Evolutionary conservation across 305 asterid genomes (phyloP).

Genomic region (Fraxinus sp.): DNA sequence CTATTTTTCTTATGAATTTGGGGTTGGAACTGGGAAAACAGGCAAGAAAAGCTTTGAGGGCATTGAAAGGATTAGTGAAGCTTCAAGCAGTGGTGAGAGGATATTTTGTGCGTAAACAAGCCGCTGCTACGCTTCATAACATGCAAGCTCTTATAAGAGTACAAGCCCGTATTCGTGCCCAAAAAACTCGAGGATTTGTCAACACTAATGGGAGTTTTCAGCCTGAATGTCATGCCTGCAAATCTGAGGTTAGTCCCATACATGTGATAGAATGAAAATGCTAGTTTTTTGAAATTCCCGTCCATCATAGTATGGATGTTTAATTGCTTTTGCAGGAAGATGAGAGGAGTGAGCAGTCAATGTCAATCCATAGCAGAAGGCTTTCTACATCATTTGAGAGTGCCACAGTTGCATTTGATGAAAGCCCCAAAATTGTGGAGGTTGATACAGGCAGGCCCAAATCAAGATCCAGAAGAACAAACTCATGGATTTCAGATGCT

Average conservation of each 20-base stretch:
- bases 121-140: conserved; percentile 51
- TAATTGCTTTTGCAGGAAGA: conserved; percentile 42
- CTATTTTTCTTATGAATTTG: neutral
- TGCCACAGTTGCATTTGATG: conserved; percentile 35
- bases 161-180: conserved; percentile 63
- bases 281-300: too few relatives aligned
- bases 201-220: conserved; percentile 18
- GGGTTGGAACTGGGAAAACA: conserved; percentile 18
- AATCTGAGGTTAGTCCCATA: conserved; percentile 34
- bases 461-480: conserved; percentile 57
- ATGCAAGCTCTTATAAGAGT: conserved; percentile 67
- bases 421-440: conserved; percentile 75
- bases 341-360: conserved; percentile 25
- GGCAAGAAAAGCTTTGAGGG: conserved; percentile 71
- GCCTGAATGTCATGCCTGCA: conserved; percentile 34
- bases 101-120: conserved; percentile 55
- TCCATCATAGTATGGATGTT: too few relatives aligned
- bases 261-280: too few relatives aligned
- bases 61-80: conserved; percentile 63
- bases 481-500: conserved; percentile 35
- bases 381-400: conserved; percentile 48
- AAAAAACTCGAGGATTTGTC: conserved; percentile 28
- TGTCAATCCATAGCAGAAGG: conserved; percentile 42
- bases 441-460: conserved; percentile 65
- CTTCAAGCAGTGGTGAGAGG: conserved; percentile 64